Conservation (phyloP, 805 yeast genomes). For the Hanseniaspora valbyensis region DNA sequence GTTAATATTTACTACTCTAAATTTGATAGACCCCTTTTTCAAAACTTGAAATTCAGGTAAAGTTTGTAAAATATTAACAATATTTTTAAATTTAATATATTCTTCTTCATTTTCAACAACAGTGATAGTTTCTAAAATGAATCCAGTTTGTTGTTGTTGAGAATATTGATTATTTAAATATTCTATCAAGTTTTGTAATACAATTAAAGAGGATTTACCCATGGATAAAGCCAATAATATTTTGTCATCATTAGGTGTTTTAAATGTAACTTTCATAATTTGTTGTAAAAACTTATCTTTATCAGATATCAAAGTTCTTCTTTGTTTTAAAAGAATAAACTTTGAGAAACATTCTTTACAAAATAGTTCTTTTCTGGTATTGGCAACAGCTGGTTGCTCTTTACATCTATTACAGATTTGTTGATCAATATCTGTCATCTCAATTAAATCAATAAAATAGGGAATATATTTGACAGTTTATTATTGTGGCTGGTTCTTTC, state of each 20-base stretch:
- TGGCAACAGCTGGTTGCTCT: slow-evolving; percentile 18
- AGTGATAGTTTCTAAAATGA: slow-evolving; percentile 40
- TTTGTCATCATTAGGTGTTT: slow-evolving; percentile 25
- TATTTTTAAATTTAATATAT: slow-evolving; percentile 18
- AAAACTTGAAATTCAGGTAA: slow-evolving; percentile 21
- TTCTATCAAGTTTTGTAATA: slow-evolving; percentile 55
- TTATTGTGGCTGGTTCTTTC: no score
- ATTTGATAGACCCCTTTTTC: slow-evolving; percentile 28
- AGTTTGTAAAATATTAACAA: slow-evolving; percentile 18
- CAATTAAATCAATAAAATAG: no score
- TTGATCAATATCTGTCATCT: background rate
- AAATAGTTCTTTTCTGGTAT: slow-evolving; percentile 27
- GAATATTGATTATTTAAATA: slow-evolving; percentile 48
- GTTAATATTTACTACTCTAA: slow-evolving; percentile 35
- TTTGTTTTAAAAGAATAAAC: slow-evolving; percentile 67
- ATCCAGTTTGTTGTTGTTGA: slow-evolving; percentile 41
- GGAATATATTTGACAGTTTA: no score
- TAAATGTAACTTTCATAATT: slow-evolving; percentile 37
- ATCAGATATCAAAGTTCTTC: slow-evolving; percentile 57
- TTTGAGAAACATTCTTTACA: slow-evolving; percentile 48
- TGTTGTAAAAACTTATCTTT: slow-evolving; percentile 47
- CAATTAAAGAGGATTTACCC: slow-evolving; percentile 55
- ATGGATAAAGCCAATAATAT: slow-evolving; percentile 54
- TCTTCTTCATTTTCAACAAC: slow-evolving; percentile 35
- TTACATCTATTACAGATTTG: slow-evolving; percentile 24